Conservation (phyloP, 2,329 filamentous ascomycete genomes). For the Dactylella cylindrospora region DNA sequence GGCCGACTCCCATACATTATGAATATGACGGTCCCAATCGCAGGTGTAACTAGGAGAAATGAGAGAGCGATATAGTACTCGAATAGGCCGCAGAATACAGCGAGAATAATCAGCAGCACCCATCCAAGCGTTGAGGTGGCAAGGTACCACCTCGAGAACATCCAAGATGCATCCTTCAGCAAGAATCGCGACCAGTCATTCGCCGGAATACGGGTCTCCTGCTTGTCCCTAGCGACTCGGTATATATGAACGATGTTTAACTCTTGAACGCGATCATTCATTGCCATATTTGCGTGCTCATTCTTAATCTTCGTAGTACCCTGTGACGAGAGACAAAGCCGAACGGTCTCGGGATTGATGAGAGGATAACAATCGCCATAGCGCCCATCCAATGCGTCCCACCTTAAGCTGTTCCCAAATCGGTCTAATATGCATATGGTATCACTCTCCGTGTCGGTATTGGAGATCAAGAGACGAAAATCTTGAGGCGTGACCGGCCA, state of each 20-base stretch:
- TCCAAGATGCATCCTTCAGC: conserved; percentile 23
- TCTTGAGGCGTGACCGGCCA: conserved; percentile 30
- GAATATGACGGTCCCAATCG: conserved; percentile 13
- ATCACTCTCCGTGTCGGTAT: conserved; percentile 23
- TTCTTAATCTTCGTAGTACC: conserved; percentile 12
- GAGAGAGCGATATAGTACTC: conserved; percentile 24
- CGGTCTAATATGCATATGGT: conserved; percentile 34
- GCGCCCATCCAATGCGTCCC: conserved; percentile 31
- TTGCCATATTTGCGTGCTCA: conserved; percentile 33
- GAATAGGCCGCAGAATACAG: conserved; percentile 17
- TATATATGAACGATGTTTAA: conserved; percentile 20
- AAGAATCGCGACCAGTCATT: conserved; percentile 18
- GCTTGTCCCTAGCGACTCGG: conserved; percentile 3
- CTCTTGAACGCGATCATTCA: conserved; percentile 20
- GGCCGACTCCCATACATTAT: conserved; percentile 29
- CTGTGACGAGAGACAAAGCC: conserved; percentile 24
- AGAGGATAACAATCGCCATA: conserved; percentile 27
- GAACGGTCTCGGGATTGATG: conserved; percentile 26
- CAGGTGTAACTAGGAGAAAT: conserved; percentile 17
- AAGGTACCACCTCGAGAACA: conserved; percentile 25
- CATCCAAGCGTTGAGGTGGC: conserved; percentile 15
- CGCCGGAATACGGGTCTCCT: conserved; percentile 6
- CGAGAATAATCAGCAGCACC: conserved; percentile 11
- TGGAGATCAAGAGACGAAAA: conserved; percentile 29
- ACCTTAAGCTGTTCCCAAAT: conserved; percentile 21